Percentiles rank a stretch among this genome's conserved stretches.
Conservation (phyloP, 805 yeast genomes). For the Zygosaccharomyces lentus region DNA sequence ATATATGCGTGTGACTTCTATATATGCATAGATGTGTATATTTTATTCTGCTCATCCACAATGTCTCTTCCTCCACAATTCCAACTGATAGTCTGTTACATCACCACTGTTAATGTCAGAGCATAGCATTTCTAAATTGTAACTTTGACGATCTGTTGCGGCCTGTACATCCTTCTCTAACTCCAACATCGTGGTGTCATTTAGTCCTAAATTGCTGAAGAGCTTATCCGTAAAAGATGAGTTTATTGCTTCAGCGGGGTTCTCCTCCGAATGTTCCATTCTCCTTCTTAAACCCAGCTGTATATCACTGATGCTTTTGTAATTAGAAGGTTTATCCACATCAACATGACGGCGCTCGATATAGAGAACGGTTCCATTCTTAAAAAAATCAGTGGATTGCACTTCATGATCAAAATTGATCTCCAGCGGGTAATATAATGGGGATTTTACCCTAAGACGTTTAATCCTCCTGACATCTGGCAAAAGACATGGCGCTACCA, state of each 20-base stretch:
- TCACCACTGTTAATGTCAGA: constrained; percentile 23
- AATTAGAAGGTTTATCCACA: background rate
- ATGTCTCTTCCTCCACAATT: constrained; percentile 26
- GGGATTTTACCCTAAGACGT: constrained; percentile 43
- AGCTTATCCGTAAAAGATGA: constrained; percentile 6
- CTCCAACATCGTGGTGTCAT: constrained; percentile 20
- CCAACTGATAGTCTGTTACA: constrained; percentile 24
- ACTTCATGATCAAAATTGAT: constrained; percentile 36
- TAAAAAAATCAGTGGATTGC: constrained; percentile 24
- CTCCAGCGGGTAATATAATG: constrained; percentile 50
- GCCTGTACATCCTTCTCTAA: constrained; percentile 7
- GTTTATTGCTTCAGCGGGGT: background rate
- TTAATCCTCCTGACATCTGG: constrained; percentile 53
- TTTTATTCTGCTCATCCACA: constrained; percentile 2
- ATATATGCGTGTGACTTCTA: background rate
- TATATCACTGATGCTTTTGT: constrained; percentile 12
- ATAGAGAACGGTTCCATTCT: constrained; percentile 28
- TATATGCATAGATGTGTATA: background rate
- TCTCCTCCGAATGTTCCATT: constrained; percentile 4
- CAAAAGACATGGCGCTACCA: constrained; percentile 61
- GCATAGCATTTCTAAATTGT: constrained; percentile 24
- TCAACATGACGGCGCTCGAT: constrained; percentile 20
- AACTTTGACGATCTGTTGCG: constrained; percentile 4
- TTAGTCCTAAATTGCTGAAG: constrained; percentile 8
- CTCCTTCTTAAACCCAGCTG: constrained; percentile 13